Evolutionary conservation across 2,329 filamentous ascomycete genomes (phyloP).

Genomic region (Phoma sp.): DNA sequence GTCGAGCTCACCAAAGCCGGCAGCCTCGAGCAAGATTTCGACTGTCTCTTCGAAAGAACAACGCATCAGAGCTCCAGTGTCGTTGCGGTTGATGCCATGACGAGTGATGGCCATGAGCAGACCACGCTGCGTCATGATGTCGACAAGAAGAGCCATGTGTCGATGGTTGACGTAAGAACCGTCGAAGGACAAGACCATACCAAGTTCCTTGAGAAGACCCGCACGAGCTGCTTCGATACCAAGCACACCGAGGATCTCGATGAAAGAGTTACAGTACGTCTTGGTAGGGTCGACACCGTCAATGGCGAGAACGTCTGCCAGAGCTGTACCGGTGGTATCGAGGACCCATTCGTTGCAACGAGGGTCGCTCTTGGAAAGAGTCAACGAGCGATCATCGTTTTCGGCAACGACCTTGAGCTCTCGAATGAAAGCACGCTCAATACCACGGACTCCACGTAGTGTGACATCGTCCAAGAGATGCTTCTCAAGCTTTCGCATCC

Average conservation of each 20-base stretch:
- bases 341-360: conserved; percentile 92
- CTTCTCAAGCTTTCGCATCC: conserved; percentile 84
- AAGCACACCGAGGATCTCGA: conserved; percentile 92
- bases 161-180: conserved; percentile 99
- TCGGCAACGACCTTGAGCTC: conserved; percentile 52
- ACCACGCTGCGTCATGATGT: conserved; percentile 97
- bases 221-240: conserved; percentile 94
- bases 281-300: conserved; percentile 85
- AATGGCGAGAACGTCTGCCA: conserved; percentile 83
- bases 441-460: conserved; percentile 85
- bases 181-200: conserved; percentile 93
- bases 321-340: conserved; percentile 88
- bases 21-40: conserved; percentile 95
- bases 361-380: conserved; percentile 74
- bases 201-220: conserved; percentile 85
- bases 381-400: conserved; percentile 76
- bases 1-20: conserved; percentile 91
- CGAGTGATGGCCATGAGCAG: conserved; percentile 95
- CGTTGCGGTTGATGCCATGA: conserved; percentile 97
- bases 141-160: conserved; percentile 91
- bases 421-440: conserved; percentile 93
- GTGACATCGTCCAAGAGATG: conserved; percentile 91
- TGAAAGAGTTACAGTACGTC: conserved; percentile 94
- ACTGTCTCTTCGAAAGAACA: conserved; percentile 99
- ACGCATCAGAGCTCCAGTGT: conserved; percentile 97